A percentile compares a stretch with the other conserved stretches of the same genome.
Conservation (phyloP, 306 rosid species). For the Carpinus fangiana region DNA sequence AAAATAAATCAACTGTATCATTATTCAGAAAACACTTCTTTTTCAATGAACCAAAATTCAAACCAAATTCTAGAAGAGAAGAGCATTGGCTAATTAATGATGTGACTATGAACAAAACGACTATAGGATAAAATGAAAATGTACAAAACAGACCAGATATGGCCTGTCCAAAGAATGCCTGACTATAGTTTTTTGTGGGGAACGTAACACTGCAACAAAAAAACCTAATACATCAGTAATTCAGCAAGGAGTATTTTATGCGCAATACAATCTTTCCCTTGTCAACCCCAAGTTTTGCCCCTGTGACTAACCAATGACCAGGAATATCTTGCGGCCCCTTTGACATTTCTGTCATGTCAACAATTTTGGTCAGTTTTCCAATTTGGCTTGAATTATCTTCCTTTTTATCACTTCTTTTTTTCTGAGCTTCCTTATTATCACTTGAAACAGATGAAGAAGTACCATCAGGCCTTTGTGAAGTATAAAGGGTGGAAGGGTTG, state of each 20-base stretch:
- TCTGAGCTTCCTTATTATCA: constrained; percentile 18
- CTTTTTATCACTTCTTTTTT: constrained; percentile 66
- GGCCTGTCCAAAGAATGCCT: constrained; percentile 90
- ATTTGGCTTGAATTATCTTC: constrained; percentile 60
- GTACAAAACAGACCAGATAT: constrained; percentile 51
- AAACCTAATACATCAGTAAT: constrained; percentile 59
- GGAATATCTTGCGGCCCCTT: constrained; percentile 97
- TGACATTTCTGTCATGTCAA: constrained; percentile 90
- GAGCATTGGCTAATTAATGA: constrained; percentile 37
- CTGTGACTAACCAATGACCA: constrained; percentile 98
- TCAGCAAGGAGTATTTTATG: constrained; percentile 82
- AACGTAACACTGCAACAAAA: constrained; percentile 25
- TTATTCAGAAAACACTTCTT: constrained; percentile 29
- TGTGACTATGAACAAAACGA: constrained; percentile 30
- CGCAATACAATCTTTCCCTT: constrained; percentile 87
- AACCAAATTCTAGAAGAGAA: constrained; percentile 30
- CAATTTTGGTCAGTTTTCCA: constrained; percentile 82
- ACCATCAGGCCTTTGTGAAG: constrained; percentile 54
- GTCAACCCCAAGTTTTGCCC: constrained; percentile 98
- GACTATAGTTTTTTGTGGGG: constrained; percentile 55
- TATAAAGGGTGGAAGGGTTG: constrained; percentile 55
- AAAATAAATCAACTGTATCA: neutral
- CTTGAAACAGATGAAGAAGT: constrained; percentile 68
- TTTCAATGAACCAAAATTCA: constrained; percentile 32
- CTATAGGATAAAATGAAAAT: constrained; percentile 39